A percentile compares a stretch with the other conserved stretches of the same genome.
Conservation (phyloP, 768 basidiomycete species). For the Tubosaeta sp. region DNA sequence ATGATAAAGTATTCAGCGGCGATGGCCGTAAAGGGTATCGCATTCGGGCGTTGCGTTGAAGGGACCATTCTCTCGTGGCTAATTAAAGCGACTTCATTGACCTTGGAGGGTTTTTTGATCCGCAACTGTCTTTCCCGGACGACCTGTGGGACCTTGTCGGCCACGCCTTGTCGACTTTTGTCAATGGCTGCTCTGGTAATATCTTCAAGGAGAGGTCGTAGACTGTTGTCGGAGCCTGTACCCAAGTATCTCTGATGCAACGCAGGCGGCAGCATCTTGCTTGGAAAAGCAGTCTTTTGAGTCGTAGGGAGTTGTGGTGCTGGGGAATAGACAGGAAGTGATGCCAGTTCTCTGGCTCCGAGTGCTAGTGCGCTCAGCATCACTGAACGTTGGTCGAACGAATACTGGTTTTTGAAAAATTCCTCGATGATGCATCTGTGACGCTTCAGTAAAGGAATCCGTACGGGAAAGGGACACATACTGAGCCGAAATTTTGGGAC, state of each 20-base stretch:
- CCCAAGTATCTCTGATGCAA: constrained; percentile 69
- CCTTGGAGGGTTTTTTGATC: constrained; percentile 45
- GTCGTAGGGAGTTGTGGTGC: constrained; percentile 28
- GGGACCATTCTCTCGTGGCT: constrained; percentile 16
- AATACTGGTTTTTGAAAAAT: constrained; percentile 93
- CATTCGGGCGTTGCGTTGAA: constrained; percentile 2
- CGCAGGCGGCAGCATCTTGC: constrained; percentile 67
- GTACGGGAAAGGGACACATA: constrained; percentile 36
- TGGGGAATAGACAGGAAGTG: constrained; percentile 33
- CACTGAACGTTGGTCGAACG: constrained; percentile 75
- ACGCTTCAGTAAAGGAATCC: constrained; percentile 1
- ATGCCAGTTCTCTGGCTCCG: constrained; percentile 79
- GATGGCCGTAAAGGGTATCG: constrained; percentile 55
- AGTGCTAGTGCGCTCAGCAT: constrained; percentile 85
- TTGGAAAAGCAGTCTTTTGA: constrained; percentile 60
- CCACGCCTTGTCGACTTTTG: constrained; percentile 49
- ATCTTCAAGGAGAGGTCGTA: constrained; percentile 57
- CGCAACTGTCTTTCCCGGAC: constrained; percentile 73
- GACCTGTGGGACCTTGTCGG: constrained; percentile 55
- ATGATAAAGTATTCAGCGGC: constrained; percentile 87
- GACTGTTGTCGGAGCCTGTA: constrained; percentile 34
- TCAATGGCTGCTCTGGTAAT: constrained; percentile 64
- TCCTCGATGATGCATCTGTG: constrained; percentile 80
- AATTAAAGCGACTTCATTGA: constrained; percentile 39
- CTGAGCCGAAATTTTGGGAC: constrained; percentile 77